phyloP scores from a whole-genome alignment of 2,329 filamentous ascomycete species.

The Calonectria pseudoturangicola region DNA sequence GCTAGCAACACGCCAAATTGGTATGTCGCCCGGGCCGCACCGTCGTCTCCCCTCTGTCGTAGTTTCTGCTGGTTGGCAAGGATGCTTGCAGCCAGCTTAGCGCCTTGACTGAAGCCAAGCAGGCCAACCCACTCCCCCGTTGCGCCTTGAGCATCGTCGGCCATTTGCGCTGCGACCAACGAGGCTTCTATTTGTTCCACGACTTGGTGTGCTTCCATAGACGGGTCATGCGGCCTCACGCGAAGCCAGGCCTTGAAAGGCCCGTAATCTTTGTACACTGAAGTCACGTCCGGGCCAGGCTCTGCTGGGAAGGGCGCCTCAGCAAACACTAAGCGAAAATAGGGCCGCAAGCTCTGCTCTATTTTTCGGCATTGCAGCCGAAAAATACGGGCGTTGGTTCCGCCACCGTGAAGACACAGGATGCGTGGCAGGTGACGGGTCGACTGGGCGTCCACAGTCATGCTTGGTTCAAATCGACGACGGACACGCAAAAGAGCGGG shows the following conservation, averaged over 20 bases:
- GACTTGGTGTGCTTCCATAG: background rate
- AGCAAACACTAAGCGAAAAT: background rate
- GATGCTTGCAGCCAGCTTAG: background rate
- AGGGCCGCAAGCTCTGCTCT: background rate
- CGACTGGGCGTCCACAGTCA: background rate
- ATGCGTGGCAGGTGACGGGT: background rate
- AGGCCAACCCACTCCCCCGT: slow-evolving; percentile 6
- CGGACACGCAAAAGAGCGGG: background rate
- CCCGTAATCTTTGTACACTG: slow-evolving; percentile 1
- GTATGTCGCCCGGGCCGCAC: background rate
- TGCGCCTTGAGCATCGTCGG: background rate
- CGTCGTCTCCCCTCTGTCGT: background rate
- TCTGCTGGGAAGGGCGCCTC: background rate
- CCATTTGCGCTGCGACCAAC: background rate
- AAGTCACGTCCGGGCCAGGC: background rate
- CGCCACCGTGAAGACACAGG: slow-evolving; percentile 4
- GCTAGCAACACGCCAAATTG: background rate
- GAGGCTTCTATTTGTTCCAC: background rate
- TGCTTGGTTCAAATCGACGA: background rate
- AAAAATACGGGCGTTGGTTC: slow-evolving; percentile 5
- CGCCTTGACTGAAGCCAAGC: background rate
- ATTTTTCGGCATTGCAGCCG: background rate
- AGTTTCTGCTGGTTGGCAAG: background rate
- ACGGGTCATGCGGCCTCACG: background rate
- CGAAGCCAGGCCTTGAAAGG: slow-evolving; percentile 3